Conservation (phyloP, 176 grass and related monocot genomes). For the Musa troglodytarum region DNA sequence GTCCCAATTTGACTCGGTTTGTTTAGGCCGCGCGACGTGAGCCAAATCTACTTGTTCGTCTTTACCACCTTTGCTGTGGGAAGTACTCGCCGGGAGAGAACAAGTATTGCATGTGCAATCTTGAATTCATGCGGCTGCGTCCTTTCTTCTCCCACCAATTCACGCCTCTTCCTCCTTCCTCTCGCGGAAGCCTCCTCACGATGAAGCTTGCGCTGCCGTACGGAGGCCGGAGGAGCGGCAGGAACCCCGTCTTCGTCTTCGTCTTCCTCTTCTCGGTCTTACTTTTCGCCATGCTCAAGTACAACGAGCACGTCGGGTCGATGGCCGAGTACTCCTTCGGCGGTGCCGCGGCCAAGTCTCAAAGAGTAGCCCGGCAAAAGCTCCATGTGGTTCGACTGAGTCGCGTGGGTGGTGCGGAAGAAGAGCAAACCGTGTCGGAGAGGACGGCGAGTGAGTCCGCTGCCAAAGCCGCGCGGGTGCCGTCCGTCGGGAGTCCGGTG, state of each 20-base stretch:
- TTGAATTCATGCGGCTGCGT: no score
- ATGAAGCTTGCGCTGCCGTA: constrained; percentile 55
- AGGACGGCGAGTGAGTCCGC: background rate
- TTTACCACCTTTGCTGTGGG: no score
- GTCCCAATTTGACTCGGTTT: no score
- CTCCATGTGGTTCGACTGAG: constrained; percentile 1
- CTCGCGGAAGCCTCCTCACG: constrained; percentile 23
- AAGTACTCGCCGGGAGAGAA: no score
- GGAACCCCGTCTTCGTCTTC: constrained; percentile 48
- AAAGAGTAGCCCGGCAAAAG: constrained; percentile 20
- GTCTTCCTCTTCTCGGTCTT: constrained; percentile 63
- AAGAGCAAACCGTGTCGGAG: background rate
- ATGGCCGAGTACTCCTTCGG: constrained; percentile 75
- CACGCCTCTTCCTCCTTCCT: background rate
- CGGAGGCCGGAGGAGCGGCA: constrained; percentile 61
- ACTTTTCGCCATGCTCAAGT: constrained; percentile 76
- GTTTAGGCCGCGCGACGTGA: no score
- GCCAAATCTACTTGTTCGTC: no score
- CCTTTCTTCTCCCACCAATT: no score
- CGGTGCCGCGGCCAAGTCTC: constrained; percentile 31
- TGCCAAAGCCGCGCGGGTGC: background rate
- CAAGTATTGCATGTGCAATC: no score
- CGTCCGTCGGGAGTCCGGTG: background rate
- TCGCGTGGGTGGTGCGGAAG: background rate
- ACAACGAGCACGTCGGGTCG: constrained; percentile 95